A percentile compares a stretch with the other conserved stretches of the same genome.
phyloP scores from a whole-genome alignment of 129 eudicot genomes.

The Flaveria linearis region DNA sequence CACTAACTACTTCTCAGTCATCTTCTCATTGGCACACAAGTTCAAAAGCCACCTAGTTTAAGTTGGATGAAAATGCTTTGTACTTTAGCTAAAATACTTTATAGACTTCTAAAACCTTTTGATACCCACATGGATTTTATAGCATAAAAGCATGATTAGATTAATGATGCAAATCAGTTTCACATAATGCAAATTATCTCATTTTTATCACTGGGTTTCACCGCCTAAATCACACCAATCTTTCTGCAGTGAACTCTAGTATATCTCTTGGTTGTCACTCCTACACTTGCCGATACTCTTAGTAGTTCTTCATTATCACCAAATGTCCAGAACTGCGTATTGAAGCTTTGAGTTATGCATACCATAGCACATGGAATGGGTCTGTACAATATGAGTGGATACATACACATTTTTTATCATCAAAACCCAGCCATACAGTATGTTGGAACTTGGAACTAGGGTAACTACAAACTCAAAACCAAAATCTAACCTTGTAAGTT shows the following conservation, averaged over 20 bases:
- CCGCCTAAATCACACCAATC: slow-evolving; percentile 9
- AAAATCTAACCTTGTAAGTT: too few relatives aligned
- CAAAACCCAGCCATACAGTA: not conserved
- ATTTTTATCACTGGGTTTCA: not conserved
- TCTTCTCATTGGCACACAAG: slow-evolving; percentile 29
- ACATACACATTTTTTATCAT: not conserved
- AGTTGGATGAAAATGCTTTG: slow-evolving; percentile 22
- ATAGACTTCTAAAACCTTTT: not conserved
- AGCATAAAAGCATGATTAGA: not conserved
- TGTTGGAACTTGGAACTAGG: not conserved
- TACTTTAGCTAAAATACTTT: not conserved
- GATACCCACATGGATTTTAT: not conserved
- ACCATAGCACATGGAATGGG: not conserved
- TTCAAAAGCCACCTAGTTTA: slow-evolving; percentile 19
- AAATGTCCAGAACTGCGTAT: not conserved
- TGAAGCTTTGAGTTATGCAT: not conserved
- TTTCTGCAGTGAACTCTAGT: not conserved
- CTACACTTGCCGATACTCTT: not conserved
- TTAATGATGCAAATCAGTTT: not conserved
- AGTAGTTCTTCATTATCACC: not conserved
- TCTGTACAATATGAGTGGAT: not conserved
- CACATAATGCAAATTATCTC: slow-evolving; percentile 1
- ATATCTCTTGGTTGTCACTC: slow-evolving; percentile 2
- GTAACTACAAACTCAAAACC: not conserved
- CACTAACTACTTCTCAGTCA: slow-evolving; percentile 22